A percentile compares a stretch with the other conserved stretches of the same genome.
Evolutionary conservation across 345 rosid genomes (phyloP).

Genomic region (Microthlaspi erraticum): DNA sequence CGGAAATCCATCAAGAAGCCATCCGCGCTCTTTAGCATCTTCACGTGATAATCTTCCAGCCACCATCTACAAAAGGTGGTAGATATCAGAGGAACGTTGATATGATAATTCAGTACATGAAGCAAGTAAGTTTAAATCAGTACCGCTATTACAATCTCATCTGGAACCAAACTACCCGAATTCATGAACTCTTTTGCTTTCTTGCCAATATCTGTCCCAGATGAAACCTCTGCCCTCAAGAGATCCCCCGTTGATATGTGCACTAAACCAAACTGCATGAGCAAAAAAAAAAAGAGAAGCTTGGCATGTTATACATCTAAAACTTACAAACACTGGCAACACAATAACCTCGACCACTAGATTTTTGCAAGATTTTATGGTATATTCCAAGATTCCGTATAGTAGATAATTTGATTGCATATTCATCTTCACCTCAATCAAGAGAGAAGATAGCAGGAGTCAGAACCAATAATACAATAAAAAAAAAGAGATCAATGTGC

Average conservation of each 20-base stretch:
- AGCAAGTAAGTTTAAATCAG: constrained; percentile 5
- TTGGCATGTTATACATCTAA: too few relatives aligned
- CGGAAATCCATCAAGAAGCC: constrained; percentile 98
- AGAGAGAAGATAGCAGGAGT: constrained; percentile 6
- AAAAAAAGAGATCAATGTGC: neutral
- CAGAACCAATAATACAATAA: neutral
- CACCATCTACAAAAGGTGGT: constrained; percentile 61
- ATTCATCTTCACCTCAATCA: neutral
- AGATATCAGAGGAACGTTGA: constrained; percentile 11
- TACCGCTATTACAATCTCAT: constrained; percentile 84
- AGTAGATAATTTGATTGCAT: neutral
- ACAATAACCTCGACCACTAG: neutral
- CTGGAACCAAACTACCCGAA: constrained; percentile 82
- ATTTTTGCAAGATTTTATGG: neutral
- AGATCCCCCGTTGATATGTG: constrained; percentile 95
- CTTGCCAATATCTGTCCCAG: constrained; percentile 77
- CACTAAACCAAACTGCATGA: constrained; percentile 69
- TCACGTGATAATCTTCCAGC: constrained; percentile 58
- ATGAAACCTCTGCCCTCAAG: constrained; percentile 78
- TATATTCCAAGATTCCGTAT: neutral
- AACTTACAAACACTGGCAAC: too few relatives aligned
- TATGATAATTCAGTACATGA: neutral
- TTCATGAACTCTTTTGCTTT: constrained; percentile 83
- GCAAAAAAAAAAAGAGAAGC: neutral
- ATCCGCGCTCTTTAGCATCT: constrained; percentile 78